These are phyloP conservation scores for Hygrophoropsis aurantiaca DNA, from an alignment of 768 basidiomycete species.

Conservation along the genomic window DNA sequence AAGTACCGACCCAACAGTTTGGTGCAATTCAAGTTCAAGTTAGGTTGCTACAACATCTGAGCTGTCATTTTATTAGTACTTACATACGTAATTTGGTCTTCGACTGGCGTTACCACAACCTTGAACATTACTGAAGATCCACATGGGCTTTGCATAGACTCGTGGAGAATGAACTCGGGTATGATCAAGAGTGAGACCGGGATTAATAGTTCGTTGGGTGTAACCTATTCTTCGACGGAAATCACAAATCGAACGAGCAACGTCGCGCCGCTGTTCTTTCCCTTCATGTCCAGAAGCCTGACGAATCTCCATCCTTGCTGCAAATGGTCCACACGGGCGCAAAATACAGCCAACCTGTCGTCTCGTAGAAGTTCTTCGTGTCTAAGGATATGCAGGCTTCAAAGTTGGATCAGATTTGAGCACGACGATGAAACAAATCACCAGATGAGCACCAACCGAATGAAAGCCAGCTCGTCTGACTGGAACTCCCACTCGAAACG, in stretches of 20 bases:
- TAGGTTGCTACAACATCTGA: no score
- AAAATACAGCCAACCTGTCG: slow-evolving; percentile 50
- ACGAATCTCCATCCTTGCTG: slow-evolving; percentile 49
- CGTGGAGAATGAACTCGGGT: no score
- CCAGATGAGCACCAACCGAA: slow-evolving; percentile 37
- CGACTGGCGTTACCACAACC: no score
- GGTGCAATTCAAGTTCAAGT: no score
- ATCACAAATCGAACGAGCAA: slow-evolving; percentile 28
- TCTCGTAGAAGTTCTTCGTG: slow-evolving; percentile 45
- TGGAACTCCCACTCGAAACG: slow-evolving; percentile 51
- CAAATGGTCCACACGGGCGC: slow-evolving; percentile 48
- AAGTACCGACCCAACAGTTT: no score
- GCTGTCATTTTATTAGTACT: no score
- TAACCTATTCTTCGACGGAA: not conserved
- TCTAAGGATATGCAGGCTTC: slow-evolving; percentile 12
- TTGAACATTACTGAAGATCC: no score
- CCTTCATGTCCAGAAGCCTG: slow-evolving; percentile 49
- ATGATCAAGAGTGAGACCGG: no score
- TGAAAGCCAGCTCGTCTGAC: slow-evolving; percentile 50
- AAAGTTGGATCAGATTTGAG: not conserved
- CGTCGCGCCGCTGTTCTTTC: slow-evolving; percentile 37
- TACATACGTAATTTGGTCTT: no score
- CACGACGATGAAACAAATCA: not conserved
- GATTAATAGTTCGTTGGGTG: not conserved
- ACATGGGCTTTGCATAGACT: no score